Base-by-base conservation (phyloP, 768 basidiomycete genomes). In the Boletus pseudopeckii region DNA sequence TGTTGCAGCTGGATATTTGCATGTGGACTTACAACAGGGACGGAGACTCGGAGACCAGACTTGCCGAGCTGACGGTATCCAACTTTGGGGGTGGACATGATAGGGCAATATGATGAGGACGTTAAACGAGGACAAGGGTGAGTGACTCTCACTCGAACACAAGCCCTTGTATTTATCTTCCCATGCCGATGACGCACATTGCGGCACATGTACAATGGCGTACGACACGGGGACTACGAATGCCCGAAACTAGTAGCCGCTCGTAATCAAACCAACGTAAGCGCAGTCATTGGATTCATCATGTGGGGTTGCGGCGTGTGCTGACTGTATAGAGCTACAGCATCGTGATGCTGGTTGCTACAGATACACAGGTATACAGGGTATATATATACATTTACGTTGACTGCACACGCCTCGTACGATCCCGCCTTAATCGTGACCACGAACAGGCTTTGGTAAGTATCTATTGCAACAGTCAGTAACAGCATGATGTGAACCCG, bases 41-140 rank as follows among this genome's bases (percentile, higher is more conserved):
- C 70, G 3, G 70, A 74, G 28, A 72, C 71, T 17, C 60, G 58
- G 24, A 72, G 59, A 24, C 71, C 70, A 4, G 68, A 52, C 36
- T 70, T 68, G 39, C 71, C 71, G 9, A 74, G 58, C 24, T 56
- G 59, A 41, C 60, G 64, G 50, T 69, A 72, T 45, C 65, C 50
- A n/a, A 71, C 69, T n/a, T 45, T 52, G 15, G 55, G 53, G 3
- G 46, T 45, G 26, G 65, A 48, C 55, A 54, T 55, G 39, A 45
- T 42, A 9, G 18, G 18, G 15, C 7, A 33, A 24, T 24, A 26
- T 22, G 37, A 45, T 28, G n/a, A 24, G 24, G 46, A 40, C 0
- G 26, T 15, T 42, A 17, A 11, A 17, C 9, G 18, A 17, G 6
- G 14, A 6, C 9, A 6, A 9, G n/a, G 9, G 22, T 33, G 30